These are phyloP conservation scores for Leptographium galeiforme DNA, from an alignment of 2,329 filamentous ascomycete genomes.

Conservation along the genomic window DNA sequence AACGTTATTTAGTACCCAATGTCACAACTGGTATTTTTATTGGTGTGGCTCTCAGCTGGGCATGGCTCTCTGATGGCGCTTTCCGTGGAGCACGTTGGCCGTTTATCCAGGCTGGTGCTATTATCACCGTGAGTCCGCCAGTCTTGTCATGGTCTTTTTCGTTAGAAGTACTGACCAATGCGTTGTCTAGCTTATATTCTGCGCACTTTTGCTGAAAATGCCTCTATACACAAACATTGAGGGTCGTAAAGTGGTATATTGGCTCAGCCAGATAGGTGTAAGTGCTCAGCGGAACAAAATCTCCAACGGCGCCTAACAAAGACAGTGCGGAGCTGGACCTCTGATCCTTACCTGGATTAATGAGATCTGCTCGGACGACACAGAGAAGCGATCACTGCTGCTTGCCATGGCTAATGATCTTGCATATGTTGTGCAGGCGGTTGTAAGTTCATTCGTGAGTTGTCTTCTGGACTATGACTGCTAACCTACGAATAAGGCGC, in stretches of 20 bases:
- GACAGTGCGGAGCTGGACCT: conserved; percentile 21
- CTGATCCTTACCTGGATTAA: conserved; percentile 22
- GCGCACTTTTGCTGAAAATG: conserved; percentile 19
- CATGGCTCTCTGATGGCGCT: conserved; percentile 22
- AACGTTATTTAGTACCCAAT: conserved; percentile 11
- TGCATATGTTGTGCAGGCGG: conserved; percentile 15
- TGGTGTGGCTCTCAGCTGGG: conserved; percentile 21
- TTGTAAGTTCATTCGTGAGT: conserved; percentile 13
- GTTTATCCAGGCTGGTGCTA: conserved; percentile 23
- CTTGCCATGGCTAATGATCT: conserved; percentile 14
- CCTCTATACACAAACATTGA: conserved; percentile 22
- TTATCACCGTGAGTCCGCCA: conserved; percentile 17
- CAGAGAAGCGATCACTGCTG: conserved; percentile 15
- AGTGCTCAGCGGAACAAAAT: background rate
- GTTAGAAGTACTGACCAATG: background rate
- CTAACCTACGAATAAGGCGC: conserved; percentile 12
- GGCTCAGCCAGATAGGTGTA: conserved; percentile 22
- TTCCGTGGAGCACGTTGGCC: conserved; percentile 21
- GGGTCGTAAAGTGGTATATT: conserved; percentile 23
- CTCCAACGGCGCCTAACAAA: background rate
- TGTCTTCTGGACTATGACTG: background rate
- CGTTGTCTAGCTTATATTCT: conserved; percentile 17
- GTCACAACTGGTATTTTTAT: conserved; percentile 21
- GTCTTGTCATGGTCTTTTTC: background rate
- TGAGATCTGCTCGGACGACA: conserved; percentile 14